Percentiles rank a stretch among this genome's conserved stretches.
phyloP scores from a whole-genome alignment of 2,329 filamentous ascomycete species.

The Cladosporium sp. region DNA sequence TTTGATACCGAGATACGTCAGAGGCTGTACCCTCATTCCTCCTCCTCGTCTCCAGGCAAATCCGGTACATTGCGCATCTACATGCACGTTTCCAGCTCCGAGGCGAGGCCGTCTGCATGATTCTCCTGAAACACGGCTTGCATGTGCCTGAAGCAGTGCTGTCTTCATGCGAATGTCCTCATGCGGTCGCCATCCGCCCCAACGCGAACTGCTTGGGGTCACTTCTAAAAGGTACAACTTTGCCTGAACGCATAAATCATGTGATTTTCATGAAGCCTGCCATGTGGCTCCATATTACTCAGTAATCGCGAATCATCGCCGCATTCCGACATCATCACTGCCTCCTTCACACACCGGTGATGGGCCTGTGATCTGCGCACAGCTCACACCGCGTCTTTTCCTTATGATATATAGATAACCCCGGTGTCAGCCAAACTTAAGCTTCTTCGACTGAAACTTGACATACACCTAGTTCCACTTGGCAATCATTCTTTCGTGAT shows the following conservation, averaged over 20 bases:
- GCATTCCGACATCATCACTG: conserved; percentile 10
- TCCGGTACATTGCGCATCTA: not conserved
- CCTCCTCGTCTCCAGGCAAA: too few relatives aligned
- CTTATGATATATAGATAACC: not conserved
- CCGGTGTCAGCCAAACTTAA: not conserved
- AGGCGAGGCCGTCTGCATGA: not conserved
- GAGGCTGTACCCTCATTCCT: too few relatives aligned
- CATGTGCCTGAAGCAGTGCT: not conserved
- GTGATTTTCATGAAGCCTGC: too few relatives aligned
- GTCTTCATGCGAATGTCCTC: too few relatives aligned
- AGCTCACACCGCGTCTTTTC: not conserved
- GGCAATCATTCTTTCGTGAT: not conserved
- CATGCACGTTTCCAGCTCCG: not conserved
- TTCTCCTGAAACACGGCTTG: not conserved
- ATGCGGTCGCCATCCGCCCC: not conserved
- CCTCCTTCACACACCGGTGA: conserved; percentile 1
- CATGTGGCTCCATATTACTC: too few relatives aligned
- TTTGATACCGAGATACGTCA: too few relatives aligned
- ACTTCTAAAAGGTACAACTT: too few relatives aligned
- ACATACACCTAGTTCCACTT: not conserved
- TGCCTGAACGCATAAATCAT: too few relatives aligned
- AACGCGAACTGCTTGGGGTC: not conserved
- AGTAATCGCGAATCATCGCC: not conserved
- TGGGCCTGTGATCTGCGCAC: conserved; percentile 6
- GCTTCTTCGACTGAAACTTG: not conserved